These are phyloP conservation scores for Alternaria angustiovoidea DNA, from an alignment of 2,329 filamentous ascomycete genomes.

Conservation along the genomic window DNA sequence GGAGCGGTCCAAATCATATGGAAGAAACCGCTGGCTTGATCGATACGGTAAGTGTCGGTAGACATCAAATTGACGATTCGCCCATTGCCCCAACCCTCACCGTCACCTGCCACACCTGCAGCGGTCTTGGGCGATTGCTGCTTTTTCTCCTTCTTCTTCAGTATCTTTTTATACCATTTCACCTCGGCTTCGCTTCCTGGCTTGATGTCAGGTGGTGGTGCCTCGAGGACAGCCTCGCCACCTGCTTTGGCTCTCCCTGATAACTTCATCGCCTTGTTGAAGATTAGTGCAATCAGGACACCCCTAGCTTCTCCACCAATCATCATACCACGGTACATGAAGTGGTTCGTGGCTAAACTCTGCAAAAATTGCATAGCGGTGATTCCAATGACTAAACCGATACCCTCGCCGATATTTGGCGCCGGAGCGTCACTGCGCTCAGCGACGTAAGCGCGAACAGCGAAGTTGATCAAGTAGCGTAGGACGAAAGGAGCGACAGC, in stretches of 20 bases:
- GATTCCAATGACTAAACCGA: slow-evolving; percentile 85
- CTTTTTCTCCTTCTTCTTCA: slow-evolving; percentile 50
- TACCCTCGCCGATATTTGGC: slow-evolving; percentile 76
- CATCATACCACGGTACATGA: slow-evolving; percentile 92
- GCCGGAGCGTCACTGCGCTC: slow-evolving; percentile 60
- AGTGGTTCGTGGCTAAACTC: slow-evolving; percentile 84
- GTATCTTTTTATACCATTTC: slow-evolving; percentile 60
- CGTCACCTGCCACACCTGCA: slow-evolving; percentile 69
- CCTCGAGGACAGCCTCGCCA: slow-evolving; percentile 61
- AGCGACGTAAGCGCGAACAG: slow-evolving; percentile 78
- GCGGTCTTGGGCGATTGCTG: slow-evolving; percentile 54
- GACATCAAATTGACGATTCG: slow-evolving; percentile 94
- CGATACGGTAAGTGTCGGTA: slow-evolving; percentile 91
- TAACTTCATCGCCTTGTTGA: slow-evolving; percentile 89
- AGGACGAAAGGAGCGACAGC: slow-evolving; percentile 86
- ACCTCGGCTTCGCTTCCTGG: slow-evolving; percentile 60
- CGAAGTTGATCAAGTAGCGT: slow-evolving; percentile 86
- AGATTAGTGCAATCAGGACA: slow-evolving; percentile 84
- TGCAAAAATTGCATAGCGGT: slow-evolving; percentile 85
- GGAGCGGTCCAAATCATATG: slow-evolving; percentile 92
- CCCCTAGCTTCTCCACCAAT: slow-evolving; percentile 84
- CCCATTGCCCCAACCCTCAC: slow-evolving; percentile 89
- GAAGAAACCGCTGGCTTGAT: slow-evolving; percentile 86
- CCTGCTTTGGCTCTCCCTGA: slow-evolving; percentile 89
- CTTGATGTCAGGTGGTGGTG: slow-evolving; percentile 54